phyloP scores from a whole-genome alignment of 2,329 filamentous ascomycete genomes.

The Aspergillus sp. region DNA sequence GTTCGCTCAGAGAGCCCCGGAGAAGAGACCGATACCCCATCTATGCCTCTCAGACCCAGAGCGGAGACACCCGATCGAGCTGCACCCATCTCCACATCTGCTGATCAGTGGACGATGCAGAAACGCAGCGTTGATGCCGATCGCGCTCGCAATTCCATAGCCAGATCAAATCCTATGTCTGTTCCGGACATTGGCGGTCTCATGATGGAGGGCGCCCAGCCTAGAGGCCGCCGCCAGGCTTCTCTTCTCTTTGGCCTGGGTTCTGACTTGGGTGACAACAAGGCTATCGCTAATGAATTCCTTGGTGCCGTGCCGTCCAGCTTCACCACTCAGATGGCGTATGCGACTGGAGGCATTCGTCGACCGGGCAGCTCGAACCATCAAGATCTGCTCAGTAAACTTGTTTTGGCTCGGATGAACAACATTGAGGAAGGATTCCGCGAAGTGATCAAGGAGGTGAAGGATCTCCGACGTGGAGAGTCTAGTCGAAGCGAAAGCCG shows the following conservation, averaged over 20 bases:
- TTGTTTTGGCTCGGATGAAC: constrained; percentile 87
- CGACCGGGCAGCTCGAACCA: constrained; percentile 42
- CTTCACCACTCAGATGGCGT: constrained; percentile 76
- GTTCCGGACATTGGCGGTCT: constrained; percentile 54
- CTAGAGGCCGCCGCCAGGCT: constrained; percentile 43
- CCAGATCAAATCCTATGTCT: constrained; percentile 51
- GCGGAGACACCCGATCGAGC: constrained; percentile 27
- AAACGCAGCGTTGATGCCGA: constrained; percentile 28
- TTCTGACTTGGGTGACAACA: constrained; percentile 65
- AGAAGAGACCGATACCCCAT: constrained; percentile 29
- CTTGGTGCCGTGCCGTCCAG: constrained; percentile 65
- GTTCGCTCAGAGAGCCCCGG: constrained; percentile 39
- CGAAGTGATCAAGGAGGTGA: constrained; percentile 78
- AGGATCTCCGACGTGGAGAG: constrained; percentile 51
- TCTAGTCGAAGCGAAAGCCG: constrained; percentile 25
- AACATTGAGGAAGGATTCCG: constrained; percentile 86
- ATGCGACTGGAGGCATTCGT: constrained; percentile 61
- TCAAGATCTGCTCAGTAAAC: constrained; percentile 69
- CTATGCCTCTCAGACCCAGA: constrained; percentile 14
- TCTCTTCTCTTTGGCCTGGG: constrained; percentile 70
- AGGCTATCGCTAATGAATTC: constrained; percentile 56
- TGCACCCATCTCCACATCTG: constrained; percentile 34
- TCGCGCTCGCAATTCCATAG: constrained; percentile 53
- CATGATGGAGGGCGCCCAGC: constrained; percentile 40
- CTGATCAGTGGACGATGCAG: constrained; percentile 41